Conservation (phyloP, 495 filamentous ascomycete species). For the Sordaria brevicollis region DNA sequence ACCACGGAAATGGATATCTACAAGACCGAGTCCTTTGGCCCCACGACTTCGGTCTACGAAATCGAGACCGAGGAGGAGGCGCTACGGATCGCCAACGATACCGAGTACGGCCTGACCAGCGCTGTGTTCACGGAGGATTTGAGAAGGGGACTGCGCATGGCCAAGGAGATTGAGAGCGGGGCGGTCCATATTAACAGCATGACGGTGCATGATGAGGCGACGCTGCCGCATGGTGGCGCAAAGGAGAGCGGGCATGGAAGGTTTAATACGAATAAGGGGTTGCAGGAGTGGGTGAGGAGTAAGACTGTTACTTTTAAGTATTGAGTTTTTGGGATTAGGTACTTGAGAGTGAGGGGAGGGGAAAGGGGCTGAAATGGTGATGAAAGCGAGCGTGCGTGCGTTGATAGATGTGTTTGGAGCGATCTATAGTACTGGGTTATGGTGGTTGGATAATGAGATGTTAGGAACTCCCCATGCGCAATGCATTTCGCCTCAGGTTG, state of each 20-base stretch:
- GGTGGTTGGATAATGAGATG: not conserved
- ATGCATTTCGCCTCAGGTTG: not conserved
- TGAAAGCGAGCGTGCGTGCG: not conserved
- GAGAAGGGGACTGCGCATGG: conserved; percentile 61
- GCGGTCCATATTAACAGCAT: conserved; percentile 83
- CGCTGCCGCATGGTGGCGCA: conserved; percentile 72
- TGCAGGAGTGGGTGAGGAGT: conserved; percentile 70
- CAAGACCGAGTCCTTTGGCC: conserved; percentile 72
- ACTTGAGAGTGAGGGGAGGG: not conserved
- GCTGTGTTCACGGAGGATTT: conserved; percentile 84
- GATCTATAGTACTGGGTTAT: not conserved
- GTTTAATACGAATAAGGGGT: conserved; percentile 37
- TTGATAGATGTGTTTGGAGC: not conserved
- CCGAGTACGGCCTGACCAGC: conserved; percentile 68
- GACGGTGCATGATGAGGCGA: conserved; percentile 75
- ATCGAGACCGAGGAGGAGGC: conserved; percentile 58
- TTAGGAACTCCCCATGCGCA: not conserved
- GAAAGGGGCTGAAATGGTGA: not conserved
- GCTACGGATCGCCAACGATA: conserved; percentile 68
- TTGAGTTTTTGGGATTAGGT: conserved; percentile 16
- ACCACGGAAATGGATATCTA: conserved; percentile 77
- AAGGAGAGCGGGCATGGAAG: conserved; percentile 78
- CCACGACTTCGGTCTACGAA: conserved; percentile 52
- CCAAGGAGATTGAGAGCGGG: conserved; percentile 67
- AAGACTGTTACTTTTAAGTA: conserved; percentile 72